Evolutionary conservation across 1,284 basidiomycete species (phyloP).

Genomic region (Megacollybia platyphylla): DNA sequence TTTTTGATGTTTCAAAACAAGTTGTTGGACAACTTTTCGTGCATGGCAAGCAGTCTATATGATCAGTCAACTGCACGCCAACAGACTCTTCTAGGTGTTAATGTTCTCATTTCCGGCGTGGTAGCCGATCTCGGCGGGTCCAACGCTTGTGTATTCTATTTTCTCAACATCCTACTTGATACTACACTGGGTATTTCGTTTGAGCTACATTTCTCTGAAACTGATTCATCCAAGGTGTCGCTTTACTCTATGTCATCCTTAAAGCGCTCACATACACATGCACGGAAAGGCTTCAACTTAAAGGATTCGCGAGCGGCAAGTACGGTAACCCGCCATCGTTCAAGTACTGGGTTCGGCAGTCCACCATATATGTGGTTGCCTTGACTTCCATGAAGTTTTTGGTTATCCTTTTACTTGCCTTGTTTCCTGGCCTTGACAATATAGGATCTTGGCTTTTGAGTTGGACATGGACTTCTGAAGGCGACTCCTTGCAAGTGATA

Average conservation of each 20-base stretch:
- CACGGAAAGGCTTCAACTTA: constrained; percentile 48
- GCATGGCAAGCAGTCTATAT: constrained; percentile 29
- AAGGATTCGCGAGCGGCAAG: constrained; percentile 78
- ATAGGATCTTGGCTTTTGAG: constrained; percentile 75
- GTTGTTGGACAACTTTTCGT: constrained; percentile 86
- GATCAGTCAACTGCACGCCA: no score
- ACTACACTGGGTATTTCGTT: constrained; percentile 72
- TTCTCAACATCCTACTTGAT: constrained; percentile 90
- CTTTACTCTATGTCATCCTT: constrained; percentile 74
- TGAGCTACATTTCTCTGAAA: constrained; percentile 1
- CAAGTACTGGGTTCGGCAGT: constrained; percentile 73
- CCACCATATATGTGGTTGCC: constrained; percentile 74
- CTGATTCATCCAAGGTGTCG: constrained; percentile 48
- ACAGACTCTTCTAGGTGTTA: constrained; percentile 26
- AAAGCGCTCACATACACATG: constrained; percentile 59
- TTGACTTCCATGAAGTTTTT: constrained; percentile 86
- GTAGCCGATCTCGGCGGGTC: constrained; percentile 54
- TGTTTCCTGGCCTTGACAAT: constrained; percentile 61
- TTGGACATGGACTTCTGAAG: constrained; percentile 55
- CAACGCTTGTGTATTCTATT: constrained; percentile 83
- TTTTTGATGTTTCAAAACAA: constrained; percentile 88
- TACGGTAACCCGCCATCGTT: constrained; percentile 74
- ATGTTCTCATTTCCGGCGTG: constrained; percentile 70
- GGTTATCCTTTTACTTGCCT: constrained; percentile 63
- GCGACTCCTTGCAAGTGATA: constrained; percentile 64